Evolutionary conservation across 768 basidiomycete species (phyloP).

Genomic region (Boletus edulis): DNA sequence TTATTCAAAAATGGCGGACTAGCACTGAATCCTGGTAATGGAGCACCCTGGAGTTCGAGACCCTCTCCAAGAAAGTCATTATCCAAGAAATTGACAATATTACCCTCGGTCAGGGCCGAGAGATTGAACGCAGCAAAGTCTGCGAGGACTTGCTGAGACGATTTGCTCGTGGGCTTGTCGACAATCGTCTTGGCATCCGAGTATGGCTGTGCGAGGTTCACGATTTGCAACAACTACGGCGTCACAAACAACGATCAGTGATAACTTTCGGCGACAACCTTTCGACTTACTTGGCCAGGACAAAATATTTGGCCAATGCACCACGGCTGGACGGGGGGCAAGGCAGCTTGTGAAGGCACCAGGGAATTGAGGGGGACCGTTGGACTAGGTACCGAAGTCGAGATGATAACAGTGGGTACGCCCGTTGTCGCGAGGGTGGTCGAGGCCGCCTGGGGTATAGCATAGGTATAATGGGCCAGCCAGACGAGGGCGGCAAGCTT

Average conservation of each 20-base stretch:
- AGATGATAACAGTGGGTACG: conserved; percentile 40
- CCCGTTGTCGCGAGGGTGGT: conserved; percentile 16
- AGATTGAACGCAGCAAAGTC: conserved; percentile 52
- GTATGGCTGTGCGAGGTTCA: conserved; percentile 74
- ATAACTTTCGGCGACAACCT: too few relatives aligned
- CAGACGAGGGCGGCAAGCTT: conserved; percentile 13
- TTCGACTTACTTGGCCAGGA: conserved; percentile 58
- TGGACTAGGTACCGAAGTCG: conserved; percentile 65
- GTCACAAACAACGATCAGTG: not conserved
- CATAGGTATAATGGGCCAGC: conserved; percentile 12
- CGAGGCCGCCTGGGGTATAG: conserved; percentile 12
- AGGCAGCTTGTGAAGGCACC: conserved; percentile 63
- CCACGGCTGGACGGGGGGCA: conserved; percentile 74
- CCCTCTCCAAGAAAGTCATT: conserved; percentile 82
- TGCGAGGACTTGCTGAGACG: conserved; percentile 60
- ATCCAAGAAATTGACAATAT: conserved; percentile 68
- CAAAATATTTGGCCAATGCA: conserved; percentile 80
- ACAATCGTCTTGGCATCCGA: conserved; percentile 86
- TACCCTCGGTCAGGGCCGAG: conserved; percentile 53
- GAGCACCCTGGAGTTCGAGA: conserved; percentile 66
- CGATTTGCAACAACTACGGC: conserved; percentile 73
- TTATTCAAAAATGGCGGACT: conserved; percentile 69
- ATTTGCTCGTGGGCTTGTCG: conserved; percentile 80
- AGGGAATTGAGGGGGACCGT: conserved; percentile 48
- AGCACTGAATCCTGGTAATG: conserved; percentile 58